Evolutionary conservation across 179 eudicot genomes (phyloP), one percentile per base, ranked within the genome.

Genomic region (Silene vulgaris): DNA sequence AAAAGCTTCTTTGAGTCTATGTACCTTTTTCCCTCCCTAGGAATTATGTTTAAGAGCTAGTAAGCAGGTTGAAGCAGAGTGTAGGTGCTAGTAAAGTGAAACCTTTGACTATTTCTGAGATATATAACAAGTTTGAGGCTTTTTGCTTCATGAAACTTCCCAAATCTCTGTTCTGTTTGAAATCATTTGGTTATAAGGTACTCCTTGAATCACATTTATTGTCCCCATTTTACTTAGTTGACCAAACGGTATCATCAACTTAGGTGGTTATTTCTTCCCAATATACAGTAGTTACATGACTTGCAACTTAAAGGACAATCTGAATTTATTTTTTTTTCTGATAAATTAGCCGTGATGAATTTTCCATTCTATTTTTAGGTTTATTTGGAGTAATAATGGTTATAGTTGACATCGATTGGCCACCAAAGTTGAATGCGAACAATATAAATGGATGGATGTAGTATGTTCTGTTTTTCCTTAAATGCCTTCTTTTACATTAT

Each of bases 21-120:
- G 66, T 69, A 65, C 17, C 48, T 32, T 74, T 17, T 9, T 21
- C 16, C 16, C 13, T 40, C 37, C 4, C 64, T 64, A 16, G 43
- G 45, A 64, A 23, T 11, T 23, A 23, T 64, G 71, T 40, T 52
- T 74, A 32, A 71, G 23, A 45, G 62, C 50, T 74, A n/a, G 43
- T 45, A 9, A 64, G 77, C 54, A 35, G 23, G 23, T 67, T 45
- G 2, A 67, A 40, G 19, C 17, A 32, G 29, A 37, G 57, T 69
- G 56, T 19, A n/a, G 23, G 16, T 69, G 23, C 72, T 35, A 40
- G 72, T 69, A 40, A 26, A 69, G 26, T 19, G 29, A 37, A 40
- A 37, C 28, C 45, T 68, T 40, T 17, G 54, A 40, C 11, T 68
- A 19, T 19, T 8, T 35, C 26, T 54, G 59, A 63, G 16, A 71